Evolutionary conservation across 768 basidiomycete genomes (phyloP), one percentile per base, ranked within the genome.

Genomic region (Dentipellis fragilis): DNA sequence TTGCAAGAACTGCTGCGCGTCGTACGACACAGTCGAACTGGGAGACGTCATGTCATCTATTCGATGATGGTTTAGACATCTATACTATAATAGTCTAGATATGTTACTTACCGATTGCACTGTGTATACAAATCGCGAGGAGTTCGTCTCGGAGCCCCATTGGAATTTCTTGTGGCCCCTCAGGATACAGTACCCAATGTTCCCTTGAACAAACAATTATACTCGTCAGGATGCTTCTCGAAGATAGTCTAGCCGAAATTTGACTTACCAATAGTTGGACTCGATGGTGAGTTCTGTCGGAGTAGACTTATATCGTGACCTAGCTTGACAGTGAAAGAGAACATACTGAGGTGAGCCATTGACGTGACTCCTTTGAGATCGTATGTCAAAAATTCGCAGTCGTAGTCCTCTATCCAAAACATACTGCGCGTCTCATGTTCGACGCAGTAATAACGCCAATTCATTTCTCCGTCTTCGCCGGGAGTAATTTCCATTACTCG

Each of bases 361-460:
- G 48, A 63, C 40, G 19, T 57, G 45, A 60, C 59, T 21, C 61
- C 59, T 9, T 38, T 45, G 16, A 65, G 5, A 53, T 56, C 22
- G 45, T 10, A 66, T 63, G 72, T 56, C 37, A 81, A 62, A 5
- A 65, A 53, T 0, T 54, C 45, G 0, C 73, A 70, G 0, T 73
- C 63, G 54, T 73, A 77, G 0, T 68, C 59, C 45, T 83, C 74
- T 37, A 83, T 54, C 73, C 79, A 85, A 58, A 84, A 84, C 10
- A 84, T 65, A 16, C 68, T 63, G 17, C 77, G 73, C 0, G 67
- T 64, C 1, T 60, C 19, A 47, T 81, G 79, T 58, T 80, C 71
- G 29, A 73, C 78, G 55, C 78, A 80, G 60, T 81, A 83, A 62
- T 83, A 83, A 58, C 72, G 49, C 62, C 66, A 63, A 22, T 42